These are phyloP conservation scores for Wickerhamomyces hampshirensis DNA, from an alignment of 805 yeast species.

Conservation along the genomic window DNA sequence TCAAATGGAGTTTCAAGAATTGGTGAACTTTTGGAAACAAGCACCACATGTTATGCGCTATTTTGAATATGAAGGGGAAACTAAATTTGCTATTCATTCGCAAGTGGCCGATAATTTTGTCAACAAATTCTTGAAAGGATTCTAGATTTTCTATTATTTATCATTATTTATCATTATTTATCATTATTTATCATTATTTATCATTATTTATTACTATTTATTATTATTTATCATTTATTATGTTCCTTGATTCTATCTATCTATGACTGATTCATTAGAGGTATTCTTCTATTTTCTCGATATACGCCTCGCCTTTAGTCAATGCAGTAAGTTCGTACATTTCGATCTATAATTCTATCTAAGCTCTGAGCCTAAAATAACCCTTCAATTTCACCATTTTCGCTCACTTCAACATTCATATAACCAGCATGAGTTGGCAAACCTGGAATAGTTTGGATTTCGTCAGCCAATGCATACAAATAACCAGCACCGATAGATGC, in stretches of 20 bases:
- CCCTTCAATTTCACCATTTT: conserved; percentile 78
- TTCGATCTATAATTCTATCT: too few species aligned
- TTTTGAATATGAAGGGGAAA: conserved; percentile 61
- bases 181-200: conserved; percentile 5
- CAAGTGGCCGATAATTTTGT: conserved; percentile 51
- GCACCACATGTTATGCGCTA: conserved; percentile 78
- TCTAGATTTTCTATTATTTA: conserved; percentile 6
- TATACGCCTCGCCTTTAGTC: too few species aligned
- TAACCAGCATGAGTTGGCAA: conserved; percentile 81
- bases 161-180: neutral
- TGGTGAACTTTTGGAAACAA: conserved; percentile 88
- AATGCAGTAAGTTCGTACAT: too few species aligned
- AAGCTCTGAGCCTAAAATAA: too few species aligned
- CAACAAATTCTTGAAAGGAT: conserved; percentile 66
- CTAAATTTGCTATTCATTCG: conserved; percentile 41
- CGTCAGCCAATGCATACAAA: conserved; percentile 80
- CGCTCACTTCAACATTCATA: conserved; percentile 81
- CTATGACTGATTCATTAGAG: neutral
- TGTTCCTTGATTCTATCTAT: neutral
- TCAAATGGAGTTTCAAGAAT: conserved; percentile 87
- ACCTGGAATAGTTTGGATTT: conserved; percentile 83
- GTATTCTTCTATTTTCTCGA: too few species aligned
- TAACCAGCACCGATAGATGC: conserved; percentile 82
- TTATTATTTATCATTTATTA: conserved; percentile 5
- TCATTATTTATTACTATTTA: conserved; percentile 1